A percentile compares a stretch with the other conserved stretches of the same genome.
These are phyloP conservation scores for Leishmania gerbilli DNA, from an alignment of 208 protist species.

Conservation along the genomic window DNA sequence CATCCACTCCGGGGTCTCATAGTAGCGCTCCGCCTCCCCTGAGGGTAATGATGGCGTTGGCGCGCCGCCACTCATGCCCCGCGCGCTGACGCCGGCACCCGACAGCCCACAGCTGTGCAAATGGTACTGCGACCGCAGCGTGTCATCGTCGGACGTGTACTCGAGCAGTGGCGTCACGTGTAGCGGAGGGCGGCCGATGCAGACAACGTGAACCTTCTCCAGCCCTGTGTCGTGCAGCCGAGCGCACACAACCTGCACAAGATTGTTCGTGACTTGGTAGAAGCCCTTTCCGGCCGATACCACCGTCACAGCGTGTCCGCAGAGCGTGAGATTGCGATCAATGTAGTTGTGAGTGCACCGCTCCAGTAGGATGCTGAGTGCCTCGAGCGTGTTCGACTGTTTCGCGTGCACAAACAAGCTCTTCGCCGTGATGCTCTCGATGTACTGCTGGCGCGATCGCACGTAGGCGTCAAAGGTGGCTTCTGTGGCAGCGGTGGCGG, in stretches of 20 bases:
- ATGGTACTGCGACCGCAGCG: constrained; percentile 75
- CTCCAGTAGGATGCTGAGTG: constrained; percentile 73
- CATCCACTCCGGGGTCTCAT: constrained; percentile 77
- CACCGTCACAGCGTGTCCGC: constrained; percentile 70
- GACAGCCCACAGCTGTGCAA: constrained; percentile 38
- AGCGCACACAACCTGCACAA: constrained; percentile 67
- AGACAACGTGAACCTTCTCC: constrained; percentile 70
- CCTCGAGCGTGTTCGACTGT: constrained; percentile 78
- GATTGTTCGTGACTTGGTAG: constrained; percentile 68
- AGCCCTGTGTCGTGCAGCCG: constrained; percentile 76
- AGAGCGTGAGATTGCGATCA: constrained; percentile 56
- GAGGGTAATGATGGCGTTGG: not conserved
- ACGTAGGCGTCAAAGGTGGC: constrained; percentile 13
- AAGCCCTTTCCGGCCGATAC: constrained; percentile 83
- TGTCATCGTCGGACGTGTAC: constrained; percentile 65
- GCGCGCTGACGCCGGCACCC: not conserved
- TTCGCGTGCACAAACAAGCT: constrained; percentile 70
- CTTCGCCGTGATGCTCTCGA: constrained; percentile 39
- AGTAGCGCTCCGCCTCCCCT: constrained; percentile 38
- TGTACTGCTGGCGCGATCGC: constrained; percentile 19
- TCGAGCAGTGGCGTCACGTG: constrained; percentile 82
- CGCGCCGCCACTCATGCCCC: not conserved
- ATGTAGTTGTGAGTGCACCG: constrained; percentile 53
- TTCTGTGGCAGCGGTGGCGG: not conserved
- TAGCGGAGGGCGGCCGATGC: constrained; percentile 82